phyloP scores from a whole-genome alignment of 306 rosid genomes.

The Herpetospermum pedunculosum region DNA sequence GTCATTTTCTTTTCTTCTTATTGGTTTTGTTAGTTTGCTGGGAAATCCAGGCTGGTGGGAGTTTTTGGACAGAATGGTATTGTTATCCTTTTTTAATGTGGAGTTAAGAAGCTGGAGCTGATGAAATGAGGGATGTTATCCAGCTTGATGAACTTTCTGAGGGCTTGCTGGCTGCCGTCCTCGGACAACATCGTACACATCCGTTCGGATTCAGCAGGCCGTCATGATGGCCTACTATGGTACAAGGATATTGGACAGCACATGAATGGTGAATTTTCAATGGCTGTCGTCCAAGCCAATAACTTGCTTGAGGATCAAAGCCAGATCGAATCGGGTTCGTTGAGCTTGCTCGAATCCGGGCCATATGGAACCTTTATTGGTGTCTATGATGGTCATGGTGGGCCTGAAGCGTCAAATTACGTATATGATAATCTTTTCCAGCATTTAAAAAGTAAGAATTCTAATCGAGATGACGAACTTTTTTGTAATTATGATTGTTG shows the following conservation, averaged over 20 bases:
- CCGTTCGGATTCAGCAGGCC: constrained; percentile 51
- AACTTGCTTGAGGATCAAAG: constrained; percentile 94
- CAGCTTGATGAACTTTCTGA: constrained; percentile 68
- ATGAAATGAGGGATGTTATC: constrained; percentile 99
- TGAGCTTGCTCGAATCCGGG: constrained; percentile 59
- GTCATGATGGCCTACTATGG: constrained; percentile 81
- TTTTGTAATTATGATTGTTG: not conserved
- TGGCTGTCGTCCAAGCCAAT: constrained; percentile 95
- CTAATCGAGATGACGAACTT: no score
- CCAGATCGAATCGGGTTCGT: constrained; percentile 83
- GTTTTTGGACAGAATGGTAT: constrained; percentile 12
- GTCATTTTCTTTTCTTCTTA: not conserved
- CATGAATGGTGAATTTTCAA: constrained; percentile 74
- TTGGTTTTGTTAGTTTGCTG: not conserved
- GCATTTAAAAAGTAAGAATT: constrained; percentile 52
- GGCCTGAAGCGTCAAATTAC: constrained; percentile 91
- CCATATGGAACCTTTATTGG: constrained; percentile 81
- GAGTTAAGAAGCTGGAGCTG: constrained; percentile 43
- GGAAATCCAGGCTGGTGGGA: not conserved
- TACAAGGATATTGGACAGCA: constrained; percentile 85
- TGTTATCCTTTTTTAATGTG: constrained; percentile 65
- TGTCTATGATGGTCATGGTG: constrained; percentile 87
- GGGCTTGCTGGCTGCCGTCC: constrained; percentile 74
- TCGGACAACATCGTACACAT: constrained; percentile 24
- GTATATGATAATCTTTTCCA: constrained; percentile 64